Base-by-base conservation (phyloP, 805 yeast species). In the Starmera quercuum region DNA sequence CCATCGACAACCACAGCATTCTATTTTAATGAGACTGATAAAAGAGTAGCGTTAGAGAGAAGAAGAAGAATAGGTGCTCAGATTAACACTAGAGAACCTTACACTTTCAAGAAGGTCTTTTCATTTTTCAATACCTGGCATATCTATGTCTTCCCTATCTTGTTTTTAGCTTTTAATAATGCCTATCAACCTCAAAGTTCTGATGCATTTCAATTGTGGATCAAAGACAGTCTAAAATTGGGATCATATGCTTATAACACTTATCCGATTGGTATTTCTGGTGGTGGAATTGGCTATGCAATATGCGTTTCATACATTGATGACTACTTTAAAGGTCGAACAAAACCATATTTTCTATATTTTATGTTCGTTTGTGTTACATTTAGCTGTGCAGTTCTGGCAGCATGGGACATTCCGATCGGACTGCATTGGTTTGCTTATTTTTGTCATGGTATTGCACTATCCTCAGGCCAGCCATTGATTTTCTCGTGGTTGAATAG, bases 401-500 rank as follows among this genome's bases (percentile, higher is more conserved):
- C 73, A 0, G 51, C 44, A 9, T 73, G 75, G 75, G 41, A 64
- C 26, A 61, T 70, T 25, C 68, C 71, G 2, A 50, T 40, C 12
- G 69, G 68, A 3, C 59, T 62, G 24, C 72, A 68, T 35, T 71
- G 73, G 68, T 47, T 66, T 12, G 54, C 63, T 13, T 73, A 67
- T 46, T 69, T 61, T 38, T 38, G 71, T 27, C 51, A 64, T 5
- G 73, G 75, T 3, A 47, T 65, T 11, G 72, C 74, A 6, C 55
- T 68, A 0, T 46, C 66, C 4, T 68, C 66, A 67, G 76, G 73
- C 2, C 75, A 67, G 52, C 75, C 76, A 4, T 64, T 65, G 38
- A 65, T 71, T 8, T 71, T 62, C 35, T 56, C 73, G 7, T 73
- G 78, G 78, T 63, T 71, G 28, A 71, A 72, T 41, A 54, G 71